Percentiles rank a stretch among this genome's conserved stretches.
phyloP scores from a whole-genome alignment of 2,329 filamentous ascomycete species.

The Sclerotinia nivalis region DNA sequence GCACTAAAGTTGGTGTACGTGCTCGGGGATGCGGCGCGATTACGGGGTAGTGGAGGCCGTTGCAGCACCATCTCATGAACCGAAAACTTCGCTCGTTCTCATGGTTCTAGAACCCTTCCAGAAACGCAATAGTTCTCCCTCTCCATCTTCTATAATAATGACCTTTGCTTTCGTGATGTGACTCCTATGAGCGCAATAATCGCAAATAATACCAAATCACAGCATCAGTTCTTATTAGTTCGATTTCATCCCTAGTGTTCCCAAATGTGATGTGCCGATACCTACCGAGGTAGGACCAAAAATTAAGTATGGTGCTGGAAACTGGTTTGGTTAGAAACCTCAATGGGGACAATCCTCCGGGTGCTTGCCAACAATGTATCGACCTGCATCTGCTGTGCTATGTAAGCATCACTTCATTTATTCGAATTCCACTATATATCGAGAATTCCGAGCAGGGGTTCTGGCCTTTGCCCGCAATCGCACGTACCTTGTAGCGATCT shows the following conservation, averaged over 20 bases:
- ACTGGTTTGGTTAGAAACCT: background rate
- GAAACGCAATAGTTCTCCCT: background rate
- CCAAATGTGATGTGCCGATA: constrained; percentile 8
- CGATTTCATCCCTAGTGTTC: background rate
- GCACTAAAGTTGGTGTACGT: background rate
- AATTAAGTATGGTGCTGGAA: background rate
- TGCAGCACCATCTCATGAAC: constrained; percentile 8
- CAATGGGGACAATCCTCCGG: background rate
- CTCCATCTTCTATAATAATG: background rate
- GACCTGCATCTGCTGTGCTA: constrained; percentile 19
- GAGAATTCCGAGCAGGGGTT: background rate
- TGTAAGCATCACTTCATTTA: constrained; percentile 7
- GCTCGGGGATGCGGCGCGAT: constrained; percentile 11
- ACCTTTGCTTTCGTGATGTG: background rate
- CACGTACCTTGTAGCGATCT: background rate
- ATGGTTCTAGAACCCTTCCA: background rate
- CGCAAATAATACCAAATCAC: background rate
- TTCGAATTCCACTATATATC: background rate
- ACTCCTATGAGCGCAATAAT: background rate
- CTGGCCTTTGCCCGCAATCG: background rate
- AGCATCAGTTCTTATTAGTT: background rate
- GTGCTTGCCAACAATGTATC: background rate
- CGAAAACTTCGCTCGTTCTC: background rate
- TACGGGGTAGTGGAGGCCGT: constrained; percentile 18
- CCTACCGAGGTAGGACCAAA: constrained; percentile 15